Conservation (phyloP, 805 yeast genomes). For the Grigorovia jiainica region DNA sequence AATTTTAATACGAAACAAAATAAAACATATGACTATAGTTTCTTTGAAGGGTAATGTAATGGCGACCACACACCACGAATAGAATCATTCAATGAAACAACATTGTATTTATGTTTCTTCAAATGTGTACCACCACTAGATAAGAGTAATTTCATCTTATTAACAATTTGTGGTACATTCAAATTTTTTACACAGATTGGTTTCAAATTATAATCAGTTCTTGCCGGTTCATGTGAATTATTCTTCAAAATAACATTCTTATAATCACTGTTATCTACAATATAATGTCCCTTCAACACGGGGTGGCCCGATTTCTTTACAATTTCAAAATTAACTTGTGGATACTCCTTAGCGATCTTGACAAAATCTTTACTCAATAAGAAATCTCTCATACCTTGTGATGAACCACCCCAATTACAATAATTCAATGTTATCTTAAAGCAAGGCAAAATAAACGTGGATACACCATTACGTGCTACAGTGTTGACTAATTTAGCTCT, state of each 20-base stretch:
- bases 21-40: no score
- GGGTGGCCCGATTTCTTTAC: slow-evolving; percentile 78
- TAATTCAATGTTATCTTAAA: slow-evolving; percentile 64
- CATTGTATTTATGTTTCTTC: slow-evolving; percentile 62
- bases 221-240: slow-evolving; percentile 32
- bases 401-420: slow-evolving; percentile 95
- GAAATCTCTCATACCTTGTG: slow-evolving; percentile 70
- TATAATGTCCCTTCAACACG: slow-evolving; percentile 39
- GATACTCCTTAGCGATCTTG: slow-evolving; percentile 48
- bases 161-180: slow-evolving; percentile 48
- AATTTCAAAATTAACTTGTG: slow-evolving; percentile 64
- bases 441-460: slow-evolving; percentile 68
- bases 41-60: slow-evolving; percentile 49
- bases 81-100: slow-evolving; percentile 67
- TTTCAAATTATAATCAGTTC: slow-evolving; percentile 34
- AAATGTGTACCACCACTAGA: slow-evolving; percentile 61
- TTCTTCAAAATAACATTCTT: no score
- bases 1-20: no score
- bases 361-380: slow-evolving; percentile 43
- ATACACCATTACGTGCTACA: slow-evolving; percentile 64
- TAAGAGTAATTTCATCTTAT: slow-evolving; percentile 53
- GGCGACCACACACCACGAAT: slow-evolving; percentile 99
- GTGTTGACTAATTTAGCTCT: slow-evolving; percentile 52
- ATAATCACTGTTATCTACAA: background rate
- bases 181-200: slow-evolving; percentile 72